Evolutionary conservation across 306 rosid genomes (phyloP), one percentile per base, ranked within the genome.

Genomic region (Cicer chorassanicum): DNA sequence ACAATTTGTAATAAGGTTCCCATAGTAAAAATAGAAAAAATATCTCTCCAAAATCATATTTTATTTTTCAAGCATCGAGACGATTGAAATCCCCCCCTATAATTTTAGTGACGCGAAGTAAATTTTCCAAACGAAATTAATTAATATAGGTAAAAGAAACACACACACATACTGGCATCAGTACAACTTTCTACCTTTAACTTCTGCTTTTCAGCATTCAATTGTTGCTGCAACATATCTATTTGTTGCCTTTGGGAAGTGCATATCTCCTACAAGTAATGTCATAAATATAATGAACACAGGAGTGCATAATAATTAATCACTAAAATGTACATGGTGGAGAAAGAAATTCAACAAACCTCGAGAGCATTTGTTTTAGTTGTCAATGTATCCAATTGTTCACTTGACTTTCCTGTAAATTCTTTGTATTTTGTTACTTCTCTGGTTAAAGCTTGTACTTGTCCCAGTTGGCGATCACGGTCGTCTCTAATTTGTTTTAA

Each of bases 401-500:
- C 86, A 54, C 62, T 65, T 15, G 93, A 84, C 73, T 80, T 74
- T 80, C 84, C 82, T 7, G 84, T 84, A 79, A 5, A 4, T 76
- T 85, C 87, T 79, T 84, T 81, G 60, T 77, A 84, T 79, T 86
- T 87, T 64, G 70, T 89, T 34, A 88, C 75, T 50, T 92, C 95
- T 44, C 77, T 89, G 11, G 64, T 81, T 84, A 90, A 85, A 56
- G 83, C 81, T 51, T 85, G 81, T 67, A 88, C 84, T 79, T 86
- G 91, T 38, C 59, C 71, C 9, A 73, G 63, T 78, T 79, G 93
- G 43, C 83, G 82, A 78, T 90, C 95, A 36, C 99, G 97, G 9
- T 92, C 99, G 12, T 86, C 92, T 80, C 96, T 88, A 44, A 84
- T 88, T 69, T 88, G 95, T 60, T 94, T 89, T 57, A 94, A 77